Percentiles rank a stretch among this genome's conserved stretches.
These are phyloP conservation scores for Vachellia pachyceras DNA, from an alignment of 306 rosid genomes.

Conservation along the genomic window DNA sequence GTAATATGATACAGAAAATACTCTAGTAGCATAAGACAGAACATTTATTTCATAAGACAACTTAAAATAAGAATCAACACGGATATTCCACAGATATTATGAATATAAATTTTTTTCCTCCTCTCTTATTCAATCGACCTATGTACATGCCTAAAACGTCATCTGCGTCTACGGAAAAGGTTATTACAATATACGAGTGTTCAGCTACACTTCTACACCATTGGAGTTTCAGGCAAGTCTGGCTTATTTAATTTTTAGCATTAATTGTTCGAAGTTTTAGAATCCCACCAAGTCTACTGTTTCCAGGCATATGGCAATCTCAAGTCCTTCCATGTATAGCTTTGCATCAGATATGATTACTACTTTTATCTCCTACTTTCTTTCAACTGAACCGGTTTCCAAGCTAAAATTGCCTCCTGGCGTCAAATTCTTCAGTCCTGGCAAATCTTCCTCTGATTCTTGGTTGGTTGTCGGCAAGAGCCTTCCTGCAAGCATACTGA, in stretches of 20 bases:
- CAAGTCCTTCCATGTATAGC: conserved; percentile 38
- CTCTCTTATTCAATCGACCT: conserved; percentile 46
- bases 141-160: no score
- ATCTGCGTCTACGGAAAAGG: conserved; percentile 44
- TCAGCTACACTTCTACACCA: conserved; percentile 26
- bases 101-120: conserved; percentile 44
- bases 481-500: conserved; percentile 98
- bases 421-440: conserved; percentile 68
- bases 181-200: conserved; percentile 48
- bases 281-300: conserved; percentile 27
- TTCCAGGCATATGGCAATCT: conserved; percentile 31
- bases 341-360: conserved; percentile 43
- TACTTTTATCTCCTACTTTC: conserved; percentile 48
- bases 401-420: conserved; percentile 52
- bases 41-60: neutral
- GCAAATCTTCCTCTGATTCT: conserved; percentile 99
- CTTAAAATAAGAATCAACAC: conserved; percentile 20
- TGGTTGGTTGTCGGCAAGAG: conserved; percentile 96
- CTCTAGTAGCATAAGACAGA: neutral
- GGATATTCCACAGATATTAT: conserved; percentile 14
- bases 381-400: conserved; percentile 32
- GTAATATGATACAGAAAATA: neutral
- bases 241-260: conserved; percentile 44
- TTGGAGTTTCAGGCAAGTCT: conserved; percentile 32
- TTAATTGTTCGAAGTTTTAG: conserved; percentile 30